Conservation (phyloP, 1,139 yeast genomes). For the Scheffersomyces stambukii region DNA sequence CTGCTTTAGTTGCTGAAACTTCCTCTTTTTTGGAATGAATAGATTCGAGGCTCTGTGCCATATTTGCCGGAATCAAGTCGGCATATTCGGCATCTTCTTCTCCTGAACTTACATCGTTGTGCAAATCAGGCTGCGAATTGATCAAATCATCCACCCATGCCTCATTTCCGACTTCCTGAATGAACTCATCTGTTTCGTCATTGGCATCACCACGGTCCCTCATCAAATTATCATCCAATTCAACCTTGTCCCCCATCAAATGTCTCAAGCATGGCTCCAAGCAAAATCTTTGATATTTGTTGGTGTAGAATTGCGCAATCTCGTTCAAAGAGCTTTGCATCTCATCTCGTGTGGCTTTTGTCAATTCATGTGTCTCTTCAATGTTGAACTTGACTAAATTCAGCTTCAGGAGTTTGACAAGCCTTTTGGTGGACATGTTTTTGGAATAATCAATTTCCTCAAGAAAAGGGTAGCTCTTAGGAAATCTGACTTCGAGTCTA, state of each 20-base stretch:
- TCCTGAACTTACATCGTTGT: slow-evolving; percentile 24
- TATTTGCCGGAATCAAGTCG: slow-evolving; percentile 23
- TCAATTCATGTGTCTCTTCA: slow-evolving; percentile 74
- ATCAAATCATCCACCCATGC: slow-evolving; percentile 46
- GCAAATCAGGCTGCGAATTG: slow-evolving; percentile 30
- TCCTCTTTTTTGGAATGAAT: slow-evolving; percentile 14
- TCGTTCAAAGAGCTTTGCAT: slow-evolving; percentile 49
- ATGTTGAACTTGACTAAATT: slow-evolving; percentile 47
- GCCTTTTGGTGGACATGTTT: slow-evolving; percentile 15
- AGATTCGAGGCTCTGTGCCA: slow-evolving; percentile 1
- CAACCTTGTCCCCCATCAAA: slow-evolving; percentile 77
- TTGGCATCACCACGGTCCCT: slow-evolving; percentile 18
- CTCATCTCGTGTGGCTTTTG: slow-evolving; percentile 41
- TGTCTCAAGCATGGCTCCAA: slow-evolving; percentile 76
- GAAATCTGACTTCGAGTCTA: slow-evolving; percentile 64
- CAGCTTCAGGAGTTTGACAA: slow-evolving; percentile 19
- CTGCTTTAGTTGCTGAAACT: background rate
- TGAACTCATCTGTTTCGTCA: slow-evolving; percentile 15
- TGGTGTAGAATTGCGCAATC: slow-evolving; percentile 56
- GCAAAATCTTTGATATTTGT: slow-evolving; percentile 57
- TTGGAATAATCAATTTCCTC: slow-evolving; percentile 38
- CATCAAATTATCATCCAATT: slow-evolving; percentile 37
- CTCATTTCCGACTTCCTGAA: slow-evolving; percentile 37
- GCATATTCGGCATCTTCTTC: slow-evolving; percentile 27
- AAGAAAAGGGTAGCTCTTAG: slow-evolving; percentile 62